Conservation (phyloP, 1,284 basidiomycete species). For the Apiotrichum siamense region DNA sequence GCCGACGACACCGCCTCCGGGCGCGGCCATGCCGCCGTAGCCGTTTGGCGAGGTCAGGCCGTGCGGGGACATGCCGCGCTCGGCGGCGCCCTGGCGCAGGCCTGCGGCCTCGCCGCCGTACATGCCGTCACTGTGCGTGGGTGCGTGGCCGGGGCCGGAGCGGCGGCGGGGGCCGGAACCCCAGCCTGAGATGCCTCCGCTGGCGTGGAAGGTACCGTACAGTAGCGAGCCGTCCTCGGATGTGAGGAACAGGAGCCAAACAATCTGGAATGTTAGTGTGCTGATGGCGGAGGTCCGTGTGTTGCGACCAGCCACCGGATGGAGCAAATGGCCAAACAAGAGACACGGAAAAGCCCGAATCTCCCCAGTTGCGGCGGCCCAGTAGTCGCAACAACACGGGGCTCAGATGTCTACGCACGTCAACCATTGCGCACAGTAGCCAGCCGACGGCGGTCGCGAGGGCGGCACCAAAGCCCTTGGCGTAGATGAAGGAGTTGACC, state of each 20-base stretch:
- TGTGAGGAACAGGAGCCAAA: conserved; percentile 95
- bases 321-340: background rate
- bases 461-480: conserved; percentile 49
- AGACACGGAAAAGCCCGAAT: no score
- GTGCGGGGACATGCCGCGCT: conserved; percentile 26
- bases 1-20: background rate
- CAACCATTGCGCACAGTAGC: conserved; percentile 81
- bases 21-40: conserved; percentile 20
- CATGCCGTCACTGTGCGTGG: conserved; percentile 12
- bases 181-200: conserved; percentile 73
- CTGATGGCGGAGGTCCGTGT: background rate
- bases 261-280: conserved; percentile 55
- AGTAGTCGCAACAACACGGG: no score
- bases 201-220: conserved; percentile 73
- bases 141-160: conserved; percentile 4
- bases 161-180: conserved; percentile 39
- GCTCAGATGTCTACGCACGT: conserved; percentile 50
- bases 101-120: conserved; percentile 12
- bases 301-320: background rate
- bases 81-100: conserved; percentile 18
- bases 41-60: conserved; percentile 15
- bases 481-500: conserved; percentile 6
- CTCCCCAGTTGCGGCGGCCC: no score
- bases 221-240: conserved; percentile 86
- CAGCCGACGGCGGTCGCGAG: conserved; percentile 87